These are phyloP conservation scores for Pseudoperonospora humuli DNA, from an alignment of 352 stramenopile species.

Conservation along the genomic window DNA sequence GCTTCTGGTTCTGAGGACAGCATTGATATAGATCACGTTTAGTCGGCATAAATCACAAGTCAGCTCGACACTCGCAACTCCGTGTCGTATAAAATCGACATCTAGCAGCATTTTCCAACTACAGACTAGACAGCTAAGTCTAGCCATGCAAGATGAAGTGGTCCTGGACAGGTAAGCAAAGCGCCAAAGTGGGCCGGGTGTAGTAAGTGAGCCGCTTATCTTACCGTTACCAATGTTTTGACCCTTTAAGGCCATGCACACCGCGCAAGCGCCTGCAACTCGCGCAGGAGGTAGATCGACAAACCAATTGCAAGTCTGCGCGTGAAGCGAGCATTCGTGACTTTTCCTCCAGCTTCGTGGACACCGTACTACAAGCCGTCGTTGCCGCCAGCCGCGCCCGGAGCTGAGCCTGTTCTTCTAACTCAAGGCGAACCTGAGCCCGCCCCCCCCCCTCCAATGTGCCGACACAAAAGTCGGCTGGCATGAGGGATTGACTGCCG, in stretches of 20 bases:
- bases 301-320: slow-evolving; percentile 23
- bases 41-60: too few relatives aligned
- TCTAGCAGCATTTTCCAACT: too few relatives aligned
- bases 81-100: too few relatives aligned
- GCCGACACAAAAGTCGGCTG: too few relatives aligned
- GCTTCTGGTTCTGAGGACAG: too few relatives aligned
- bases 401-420: slow-evolving; percentile 4
- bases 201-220: background rate
- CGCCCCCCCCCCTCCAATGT: too few relatives aligned
- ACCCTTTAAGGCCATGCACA: slow-evolving; percentile 40
- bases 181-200: too few relatives aligned
- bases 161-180: slow-evolving; percentile 12
- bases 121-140: too few relatives aligned
- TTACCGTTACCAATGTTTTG: background rate
- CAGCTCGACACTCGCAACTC: too few relatives aligned
- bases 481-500: too few relatives aligned
- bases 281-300: slow-evolving; percentile 43
- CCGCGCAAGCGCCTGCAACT: slow-evolving; percentile 54
- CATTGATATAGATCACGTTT: too few relatives aligned
- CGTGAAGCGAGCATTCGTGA: slow-evolving; percentile 28
- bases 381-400: slow-evolving; percentile 5
- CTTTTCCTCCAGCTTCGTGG: slow-evolving; percentile 45
- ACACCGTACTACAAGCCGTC: slow-evolving; percentile 29
- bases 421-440: too few relatives aligned
- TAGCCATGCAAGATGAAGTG: slow-evolving; percentile 17